Conservation (phyloP, 345 rosid species). For the Populus alba region DNA sequence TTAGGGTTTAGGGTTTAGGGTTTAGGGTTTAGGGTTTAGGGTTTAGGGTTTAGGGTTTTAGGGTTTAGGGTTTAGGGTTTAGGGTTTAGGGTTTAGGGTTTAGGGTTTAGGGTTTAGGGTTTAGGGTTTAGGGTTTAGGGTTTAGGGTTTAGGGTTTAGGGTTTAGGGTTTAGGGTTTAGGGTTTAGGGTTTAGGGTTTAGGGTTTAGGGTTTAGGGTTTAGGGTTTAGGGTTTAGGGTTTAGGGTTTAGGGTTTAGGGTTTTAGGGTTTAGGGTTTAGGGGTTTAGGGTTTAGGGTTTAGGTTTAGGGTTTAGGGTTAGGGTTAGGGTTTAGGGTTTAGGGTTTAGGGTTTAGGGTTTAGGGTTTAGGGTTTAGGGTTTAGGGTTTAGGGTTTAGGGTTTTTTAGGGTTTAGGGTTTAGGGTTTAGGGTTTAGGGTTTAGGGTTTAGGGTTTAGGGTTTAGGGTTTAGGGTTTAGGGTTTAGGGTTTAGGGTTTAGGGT, state of each 20-base stretch:
- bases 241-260: slow-evolving; percentile 14
- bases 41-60: slow-evolving; percentile 19
- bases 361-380: slow-evolving; percentile 11
- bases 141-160: slow-evolving; percentile 14
- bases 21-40: slow-evolving; percentile 17
- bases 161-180: slow-evolving; percentile 24
- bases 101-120: slow-evolving; percentile 18
- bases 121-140: slow-evolving; percentile 18
- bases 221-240: slow-evolving; percentile 21
- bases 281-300: slow-evolving; percentile 20
- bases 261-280: slow-evolving; percentile 12
- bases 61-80: slow-evolving; percentile 17
- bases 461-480: no score
- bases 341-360: slow-evolving; percentile 30
- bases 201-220: slow-evolving; percentile 13
- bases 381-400: no score
- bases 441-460: no score
- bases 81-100: slow-evolving; percentile 22
- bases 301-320: slow-evolving; percentile 20
- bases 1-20: slow-evolving; percentile 11
- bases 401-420: no score
- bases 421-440: no score
- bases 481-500: no score
- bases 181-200: slow-evolving; percentile 15
- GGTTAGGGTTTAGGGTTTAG: slow-evolving; percentile 24